Evolutionary conservation across 73 alveolate species (phyloP), one percentile per base, ranked within the genome.

Genomic region (Tetrahymena elliotti): DNA sequence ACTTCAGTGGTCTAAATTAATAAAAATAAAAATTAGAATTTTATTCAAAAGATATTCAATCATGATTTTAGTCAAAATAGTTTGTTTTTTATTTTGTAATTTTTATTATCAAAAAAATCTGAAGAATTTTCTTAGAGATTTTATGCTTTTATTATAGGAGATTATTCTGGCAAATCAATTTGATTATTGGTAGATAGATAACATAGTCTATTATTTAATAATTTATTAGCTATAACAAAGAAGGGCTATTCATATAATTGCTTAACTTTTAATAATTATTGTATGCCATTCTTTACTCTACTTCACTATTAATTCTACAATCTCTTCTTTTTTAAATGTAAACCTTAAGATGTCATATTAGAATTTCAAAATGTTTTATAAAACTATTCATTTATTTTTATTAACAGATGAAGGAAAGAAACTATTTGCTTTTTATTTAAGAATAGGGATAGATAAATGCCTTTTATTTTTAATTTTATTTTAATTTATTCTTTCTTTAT

Each of bases 1-100:
- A 98, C 98, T 88, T 98, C 99, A 36, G 99, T 99, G 93, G 98
- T 96, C 93, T 97, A 93, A 68, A 18, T 68, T 18, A 24, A 24
- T n/a, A 1, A 68, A 68, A 68, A 18, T 68, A 31, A 68, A 68
- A 68, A 18, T 68, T 18, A 31, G n/a, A 27, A 7, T 4, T 6
- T 68, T n/a, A 6, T 68, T 27, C 20, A n/a, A 16, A 2, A 68
- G n/a, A 27, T 24, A n/a, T 22, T 0, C 11, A n/a, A n/a, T n/a
- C n/a, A n/a, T 40, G 54, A 40, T 40, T 40, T 40, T 10, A 40
- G 54, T 40, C 54, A 40, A 40, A 15, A 10, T 8, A 8, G 8
- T 40, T 40, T 40, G 15, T 40, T 40, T 40, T 40, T 10, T 8
- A 40, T 8, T 15, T 40, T 40, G 54, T 10, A 40, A 40, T n/a